Base-by-base conservation (phyloP, 305 asterid genomes). In the Petunia hybrid region DNA sequence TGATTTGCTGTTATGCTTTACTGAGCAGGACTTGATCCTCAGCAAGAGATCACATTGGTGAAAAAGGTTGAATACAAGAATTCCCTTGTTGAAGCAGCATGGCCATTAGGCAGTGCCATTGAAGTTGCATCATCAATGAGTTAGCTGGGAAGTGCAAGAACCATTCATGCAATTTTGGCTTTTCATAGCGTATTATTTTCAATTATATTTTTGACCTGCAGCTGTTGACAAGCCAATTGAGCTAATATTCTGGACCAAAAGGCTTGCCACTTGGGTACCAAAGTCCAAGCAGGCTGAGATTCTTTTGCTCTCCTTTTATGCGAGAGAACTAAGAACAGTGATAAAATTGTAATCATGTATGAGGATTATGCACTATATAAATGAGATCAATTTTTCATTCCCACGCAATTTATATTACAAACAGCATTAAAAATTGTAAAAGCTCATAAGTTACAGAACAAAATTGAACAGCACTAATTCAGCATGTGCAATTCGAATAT, bases 21-120 rank as follows among this genome's bases (percentile, higher is more conserved):
- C 64, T 51, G 41, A 38, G 60, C 87, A 91, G 92, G 92, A 16
- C 79, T 89, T 55, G 45, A 86, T 59, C 94, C 91, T 1, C 55
- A 62, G 74, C 86, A 89, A 74, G 83, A 87, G 77, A 83, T 92
- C 22, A 91, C 88, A 1, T 86, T 91, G 87, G 87, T 93, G 84
- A 88, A 87, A 57, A 85, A 85, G 36, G 86, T 91, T 2, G 80
- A 86, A 31, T 92, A 93, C 86, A 87, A 87, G 67, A 90, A 88
- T 22, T 84, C 92, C 4, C 71, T 80, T 51, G 82, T 92, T 0
- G 94, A 87, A 67, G 95, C 94, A 10, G 97, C 97, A 1, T 93
- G 98, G 98, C 95, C 98, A 13, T 89, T 93, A 14, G 97, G 98
- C 22, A 89, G 92, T 81, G 98, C 93, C 2, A 87, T 93, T 73